These are phyloP conservation scores for Metschnikowia orientalis DNA, from an alignment of 805 yeast genomes.

Conservation along the genomic window DNA sequence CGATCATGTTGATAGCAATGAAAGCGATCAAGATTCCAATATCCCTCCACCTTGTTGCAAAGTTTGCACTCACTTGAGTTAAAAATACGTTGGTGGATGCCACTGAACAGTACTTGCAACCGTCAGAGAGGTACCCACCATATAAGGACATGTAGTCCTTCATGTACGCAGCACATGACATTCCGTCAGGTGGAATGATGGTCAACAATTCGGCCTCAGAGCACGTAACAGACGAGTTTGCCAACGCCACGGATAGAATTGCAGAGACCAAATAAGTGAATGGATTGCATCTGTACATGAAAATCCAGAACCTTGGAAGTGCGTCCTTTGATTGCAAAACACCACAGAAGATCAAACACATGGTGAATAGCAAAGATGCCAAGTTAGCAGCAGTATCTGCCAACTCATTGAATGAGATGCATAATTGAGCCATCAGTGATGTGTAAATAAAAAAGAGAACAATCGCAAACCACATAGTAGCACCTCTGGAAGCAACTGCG, in stretches of 20 bases:
- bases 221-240: slow-evolving; percentile 47
- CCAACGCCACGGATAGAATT: slow-evolving; percentile 38
- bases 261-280: slow-evolving; percentile 45
- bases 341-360: slow-evolving; percentile 50
- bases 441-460: slow-evolving; percentile 16
- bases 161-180: slow-evolving; percentile 6
- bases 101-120: slow-evolving; percentile 7
- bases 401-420: slow-evolving; percentile 18
- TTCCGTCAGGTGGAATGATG: slow-evolving; percentile 42
- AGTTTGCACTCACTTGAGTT: slow-evolving; percentile 1
- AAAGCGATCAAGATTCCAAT: slow-evolving; percentile 7
- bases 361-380: slow-evolving; percentile 48
- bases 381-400: slow-evolving; percentile 61
- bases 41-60: slow-evolving; percentile 7
- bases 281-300: slow-evolving; percentile 43
- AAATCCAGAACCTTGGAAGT: slow-evolving; percentile 47
- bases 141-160: slow-evolving; percentile 1
- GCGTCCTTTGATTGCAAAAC: slow-evolving; percentile 44
- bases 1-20: slow-evolving; percentile 7
- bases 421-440: slow-evolving; percentile 20
- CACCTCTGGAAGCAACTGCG: slow-evolving; percentile 28
- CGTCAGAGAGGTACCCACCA: slow-evolving; percentile 6
- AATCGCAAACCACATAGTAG: slow-evolving; percentile 30
- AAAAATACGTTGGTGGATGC: slow-evolving; percentile 5
- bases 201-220: slow-evolving; percentile 41